Percentiles rank a stretch among this genome's conserved stretches.
Conservation (phyloP, 2,329 filamentous ascomycete genomes). For the Claviceps sp. region DNA sequence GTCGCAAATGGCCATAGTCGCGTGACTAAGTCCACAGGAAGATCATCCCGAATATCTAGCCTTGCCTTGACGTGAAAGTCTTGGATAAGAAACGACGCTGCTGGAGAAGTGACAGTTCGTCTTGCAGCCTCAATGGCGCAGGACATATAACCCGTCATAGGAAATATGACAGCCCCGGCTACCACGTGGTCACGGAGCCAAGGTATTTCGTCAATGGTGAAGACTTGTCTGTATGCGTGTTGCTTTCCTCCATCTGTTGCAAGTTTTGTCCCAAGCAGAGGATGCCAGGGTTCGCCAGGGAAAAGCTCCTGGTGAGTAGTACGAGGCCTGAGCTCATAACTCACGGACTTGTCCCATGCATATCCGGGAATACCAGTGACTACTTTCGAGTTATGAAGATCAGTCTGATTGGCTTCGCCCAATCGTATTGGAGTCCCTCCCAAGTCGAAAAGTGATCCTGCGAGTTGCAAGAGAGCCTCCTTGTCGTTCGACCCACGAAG, state of each 20-base stretch:
- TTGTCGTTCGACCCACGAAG: constrained; percentile 6
- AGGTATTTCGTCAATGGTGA: constrained; percentile 17
- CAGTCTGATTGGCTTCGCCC: constrained; percentile 24
- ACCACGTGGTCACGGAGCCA: constrained; percentile 24
- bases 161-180: constrained; percentile 19
- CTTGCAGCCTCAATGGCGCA: constrained; percentile 20
- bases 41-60: constrained; percentile 16
- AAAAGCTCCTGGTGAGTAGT: constrained; percentile 13
- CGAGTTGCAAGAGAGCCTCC: constrained; percentile 15
- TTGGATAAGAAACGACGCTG: constrained; percentile 3
- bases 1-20: constrained; percentile 10
- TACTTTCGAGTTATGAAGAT: constrained; percentile 2
- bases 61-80: constrained; percentile 11
- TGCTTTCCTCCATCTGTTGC: constrained; percentile 12
- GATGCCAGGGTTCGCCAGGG: constrained; percentile 16
- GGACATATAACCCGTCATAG: constrained; percentile 22
- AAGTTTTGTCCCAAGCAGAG: constrained; percentile 13
- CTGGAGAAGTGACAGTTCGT: neutral
- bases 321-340: constrained; percentile 2
- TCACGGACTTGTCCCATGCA: constrained; percentile 14
- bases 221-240: constrained; percentile 20
- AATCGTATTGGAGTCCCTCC: constrained; percentile 26
- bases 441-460: constrained; percentile 26
- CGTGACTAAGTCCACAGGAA: constrained; percentile 14
- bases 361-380: constrained; percentile 15